These are phyloP conservation scores for Dinochytrium kinnereticum DNA, from an alignment of 371 early-diverging fungal genomes.

Conservation along the genomic window DNA sequence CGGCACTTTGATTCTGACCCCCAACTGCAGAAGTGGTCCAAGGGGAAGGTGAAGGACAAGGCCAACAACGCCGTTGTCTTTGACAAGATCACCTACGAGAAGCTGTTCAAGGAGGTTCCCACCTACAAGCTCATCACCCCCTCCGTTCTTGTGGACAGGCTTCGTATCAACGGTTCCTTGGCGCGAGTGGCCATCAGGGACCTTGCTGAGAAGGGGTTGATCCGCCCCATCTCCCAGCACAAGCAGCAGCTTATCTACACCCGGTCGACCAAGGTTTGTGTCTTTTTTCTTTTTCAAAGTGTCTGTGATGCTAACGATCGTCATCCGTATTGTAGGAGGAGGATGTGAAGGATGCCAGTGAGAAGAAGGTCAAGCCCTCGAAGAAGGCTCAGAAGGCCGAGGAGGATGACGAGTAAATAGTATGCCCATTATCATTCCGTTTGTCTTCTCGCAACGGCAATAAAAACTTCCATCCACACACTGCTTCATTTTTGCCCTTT, in stretches of 20 bases:
- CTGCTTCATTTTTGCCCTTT: too few relatives aligned
- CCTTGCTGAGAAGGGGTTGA: conserved; percentile 88
- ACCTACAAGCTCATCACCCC: conserved; percentile 98
- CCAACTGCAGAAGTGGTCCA: conserved; percentile 90
- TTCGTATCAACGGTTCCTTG: conserved; percentile 95
- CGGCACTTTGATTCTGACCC: background rate
- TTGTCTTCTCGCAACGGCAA: background rate
- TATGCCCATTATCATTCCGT: background rate
- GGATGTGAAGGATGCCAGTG: conserved; percentile 7
- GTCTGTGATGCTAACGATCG: background rate
- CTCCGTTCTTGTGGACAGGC: conserved; percentile 97
- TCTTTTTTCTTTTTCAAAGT: background rate
- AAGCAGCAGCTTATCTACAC: conserved; percentile 96
- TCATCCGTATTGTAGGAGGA: conserved; percentile 3
- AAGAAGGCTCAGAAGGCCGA: background rate
- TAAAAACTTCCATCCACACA: too few relatives aligned
- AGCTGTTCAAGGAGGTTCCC: conserved; percentile 98
- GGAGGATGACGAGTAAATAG: conserved; percentile 16
- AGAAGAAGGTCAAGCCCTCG: conserved; percentile 12
- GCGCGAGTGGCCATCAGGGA: conserved; percentile 95
- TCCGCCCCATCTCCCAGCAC: conserved; percentile 88
- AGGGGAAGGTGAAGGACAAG: conserved; percentile 96
- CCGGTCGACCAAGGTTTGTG: conserved; percentile 73
- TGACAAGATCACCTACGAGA: conserved; percentile 89
- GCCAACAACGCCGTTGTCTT: conserved; percentile 95